Percentiles rank a stretch among this genome's conserved stretches.
Evolutionary conservation across 2,329 filamentous ascomycete genomes (phyloP).

Genomic region (Epichloe gansuensis): DNA sequence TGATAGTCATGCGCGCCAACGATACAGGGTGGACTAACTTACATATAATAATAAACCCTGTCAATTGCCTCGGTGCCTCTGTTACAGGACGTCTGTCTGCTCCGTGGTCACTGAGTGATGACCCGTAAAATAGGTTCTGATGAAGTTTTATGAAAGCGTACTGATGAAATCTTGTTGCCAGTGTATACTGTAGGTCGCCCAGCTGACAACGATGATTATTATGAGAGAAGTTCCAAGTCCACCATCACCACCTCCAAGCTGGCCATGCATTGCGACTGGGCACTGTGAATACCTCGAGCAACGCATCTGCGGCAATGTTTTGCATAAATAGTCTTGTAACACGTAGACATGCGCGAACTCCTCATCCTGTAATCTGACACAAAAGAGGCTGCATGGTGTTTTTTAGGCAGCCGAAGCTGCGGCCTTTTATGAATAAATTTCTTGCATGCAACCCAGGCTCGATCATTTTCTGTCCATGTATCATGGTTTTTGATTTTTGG

Average conservation of each 20-base stretch:
- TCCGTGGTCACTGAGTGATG: no score
- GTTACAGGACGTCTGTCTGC: no score
- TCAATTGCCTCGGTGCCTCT: not conserved
- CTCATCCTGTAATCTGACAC: not conserved
- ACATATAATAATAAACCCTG: not conserved
- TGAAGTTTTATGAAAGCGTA: no score
- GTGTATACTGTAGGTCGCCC: no score
- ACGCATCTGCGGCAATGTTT: not conserved
- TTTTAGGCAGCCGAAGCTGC: not conserved
- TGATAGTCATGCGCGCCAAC: conserved; percentile 9
- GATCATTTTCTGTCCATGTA: not conserved
- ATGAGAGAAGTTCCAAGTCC: no score
- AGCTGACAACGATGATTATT: no score
- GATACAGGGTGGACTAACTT: not conserved
- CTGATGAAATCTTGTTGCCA: no score
- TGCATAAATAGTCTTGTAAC: not conserved
- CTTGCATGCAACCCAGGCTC: not conserved
- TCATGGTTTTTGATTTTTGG: not conserved
- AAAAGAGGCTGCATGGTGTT: not conserved
- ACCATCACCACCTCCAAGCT: no score
- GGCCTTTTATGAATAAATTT: not conserved
- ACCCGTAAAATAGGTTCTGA: no score
- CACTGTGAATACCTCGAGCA: not conserved
- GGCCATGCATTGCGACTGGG: not conserved
- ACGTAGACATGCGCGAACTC: not conserved